Conservation (phyloP, 305 asterid genomes). For the Andrographis paniculata region DNA sequence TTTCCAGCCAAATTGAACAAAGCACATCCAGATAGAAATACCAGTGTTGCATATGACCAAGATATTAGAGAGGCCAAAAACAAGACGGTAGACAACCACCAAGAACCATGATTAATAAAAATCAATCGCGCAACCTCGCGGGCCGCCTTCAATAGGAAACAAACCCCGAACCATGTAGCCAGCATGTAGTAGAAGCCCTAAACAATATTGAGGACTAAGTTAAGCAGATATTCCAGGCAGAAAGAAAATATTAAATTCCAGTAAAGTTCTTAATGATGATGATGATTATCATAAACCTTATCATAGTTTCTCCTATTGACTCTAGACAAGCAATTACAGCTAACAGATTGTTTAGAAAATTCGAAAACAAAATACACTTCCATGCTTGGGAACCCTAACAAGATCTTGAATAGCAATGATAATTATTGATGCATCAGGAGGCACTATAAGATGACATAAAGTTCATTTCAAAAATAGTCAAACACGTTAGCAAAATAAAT, state of each 20-base stretch:
- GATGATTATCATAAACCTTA: too few species aligned
- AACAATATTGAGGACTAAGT: constrained; percentile 13
- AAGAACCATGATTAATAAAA: constrained; percentile 36
- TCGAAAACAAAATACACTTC: too few species aligned
- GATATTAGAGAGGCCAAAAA: constrained; percentile 39
- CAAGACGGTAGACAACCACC: constrained; percentile 36
- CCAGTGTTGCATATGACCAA: constrained; percentile 52
- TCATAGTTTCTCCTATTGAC: too few species aligned
- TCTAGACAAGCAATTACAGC: too few species aligned
- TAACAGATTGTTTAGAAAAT: too few species aligned
- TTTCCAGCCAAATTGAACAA: constrained; percentile 60
- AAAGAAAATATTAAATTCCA: background rate
- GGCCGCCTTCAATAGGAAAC: constrained; percentile 45
- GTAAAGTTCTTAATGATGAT: background rate
- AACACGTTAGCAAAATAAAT: background rate
- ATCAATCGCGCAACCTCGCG: constrained; percentile 52
- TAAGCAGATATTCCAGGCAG: constrained; percentile 2
- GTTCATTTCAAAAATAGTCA: too few species aligned
- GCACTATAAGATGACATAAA: too few species aligned
- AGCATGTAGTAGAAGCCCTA: constrained; percentile 51
- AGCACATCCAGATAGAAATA: constrained; percentile 58
- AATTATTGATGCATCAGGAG: too few species aligned
- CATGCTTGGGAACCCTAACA: too few species aligned
- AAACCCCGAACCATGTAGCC: constrained; percentile 44
- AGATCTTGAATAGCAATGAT: too few species aligned